Conservation (phyloP, 495 filamentous ascomycete genomes). For the Penicillium arizonense region DNA sequence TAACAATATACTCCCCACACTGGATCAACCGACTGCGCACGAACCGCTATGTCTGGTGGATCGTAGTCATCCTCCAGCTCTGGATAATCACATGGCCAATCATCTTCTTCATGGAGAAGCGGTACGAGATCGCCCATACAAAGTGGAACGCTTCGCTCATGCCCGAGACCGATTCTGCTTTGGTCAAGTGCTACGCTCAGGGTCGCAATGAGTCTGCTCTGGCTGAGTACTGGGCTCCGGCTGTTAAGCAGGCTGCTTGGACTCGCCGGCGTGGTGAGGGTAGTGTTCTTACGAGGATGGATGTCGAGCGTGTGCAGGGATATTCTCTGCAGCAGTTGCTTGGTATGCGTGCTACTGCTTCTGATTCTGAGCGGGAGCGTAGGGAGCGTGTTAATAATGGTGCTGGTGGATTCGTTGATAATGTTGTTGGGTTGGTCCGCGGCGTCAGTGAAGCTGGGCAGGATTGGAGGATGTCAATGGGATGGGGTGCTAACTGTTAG, state of each 20-base stretch:
- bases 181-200: conserved; percentile 24
- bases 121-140: conserved; percentile 35
- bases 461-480: conserved; percentile 25
- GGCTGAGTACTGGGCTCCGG: conserved; percentile 37
- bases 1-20: conserved; percentile 46
- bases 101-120: conserved; percentile 40
- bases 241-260: conserved; percentile 38
- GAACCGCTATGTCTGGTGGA: conserved; percentile 37
- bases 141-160: conserved; percentile 32
- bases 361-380: conserved; percentile 24
- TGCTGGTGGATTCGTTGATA: conserved; percentile 28
- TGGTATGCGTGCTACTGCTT: conserved; percentile 8
- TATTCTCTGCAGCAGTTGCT: conserved; percentile 19
- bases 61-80: conserved; percentile 39
- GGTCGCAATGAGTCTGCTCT: conserved; percentile 27
- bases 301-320: conserved; percentile 24
- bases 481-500: conserved; percentile 30
- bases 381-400: conserved; percentile 25
- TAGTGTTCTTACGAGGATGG: conserved; percentile 18
- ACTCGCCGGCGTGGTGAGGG: conserved; percentile 12
- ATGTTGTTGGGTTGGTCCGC: conserved; percentile 27
- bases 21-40: conserved; percentile 44
- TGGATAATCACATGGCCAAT: conserved; percentile 47
- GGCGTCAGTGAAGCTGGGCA: conserved; percentile 26
- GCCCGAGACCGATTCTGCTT: conserved; percentile 4